phyloP scores from a whole-genome alignment of 2,329 filamentous ascomycete species.

The Trichoderma pleuroti region DNA sequence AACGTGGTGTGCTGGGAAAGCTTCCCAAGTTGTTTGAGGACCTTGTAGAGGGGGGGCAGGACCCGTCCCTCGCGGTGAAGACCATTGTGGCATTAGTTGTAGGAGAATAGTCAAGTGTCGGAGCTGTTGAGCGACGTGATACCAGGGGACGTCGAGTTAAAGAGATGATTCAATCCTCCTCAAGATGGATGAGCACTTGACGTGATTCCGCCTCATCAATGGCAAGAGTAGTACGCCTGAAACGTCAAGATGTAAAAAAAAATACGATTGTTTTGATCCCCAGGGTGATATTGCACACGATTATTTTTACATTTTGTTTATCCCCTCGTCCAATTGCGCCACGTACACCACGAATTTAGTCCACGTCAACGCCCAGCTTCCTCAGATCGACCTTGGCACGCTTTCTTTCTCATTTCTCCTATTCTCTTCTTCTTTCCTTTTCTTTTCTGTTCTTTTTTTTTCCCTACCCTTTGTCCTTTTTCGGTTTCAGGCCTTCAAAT shows the following conservation, averaged over 20 bases:
- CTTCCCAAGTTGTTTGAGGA: conserved; percentile 60
- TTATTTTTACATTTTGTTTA: conserved; percentile 7
- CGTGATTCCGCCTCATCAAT: background rate
- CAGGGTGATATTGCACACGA: conserved; percentile 3
- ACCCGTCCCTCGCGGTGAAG: conserved; percentile 54
- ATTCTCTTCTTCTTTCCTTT: too few relatives aligned
- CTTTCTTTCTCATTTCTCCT: too few relatives aligned
- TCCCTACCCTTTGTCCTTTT: too few relatives aligned
- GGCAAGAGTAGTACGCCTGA: background rate
- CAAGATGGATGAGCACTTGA: background rate
- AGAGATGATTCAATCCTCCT: background rate
- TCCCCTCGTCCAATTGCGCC: conserved; percentile 12
- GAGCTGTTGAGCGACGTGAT: conserved; percentile 17
- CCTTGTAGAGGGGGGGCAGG: conserved; percentile 53
- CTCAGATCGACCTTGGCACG: conserved; percentile 68
- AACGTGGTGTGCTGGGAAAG: conserved; percentile 51
- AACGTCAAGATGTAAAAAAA: background rate
- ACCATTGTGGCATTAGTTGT: conserved; percentile 59
- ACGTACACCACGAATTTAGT: conserved; percentile 44
- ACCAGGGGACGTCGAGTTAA: background rate
- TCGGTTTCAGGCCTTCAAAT: too few relatives aligned
- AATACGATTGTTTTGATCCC: background rate
- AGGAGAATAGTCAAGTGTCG: conserved; percentile 35
- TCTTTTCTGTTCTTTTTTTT: too few relatives aligned
- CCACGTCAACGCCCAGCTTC: conserved; percentile 71